Base-by-base conservation (phyloP, 2,329 filamentous ascomycete species). In the Neofusicoccum kwambonambiense region DNA sequence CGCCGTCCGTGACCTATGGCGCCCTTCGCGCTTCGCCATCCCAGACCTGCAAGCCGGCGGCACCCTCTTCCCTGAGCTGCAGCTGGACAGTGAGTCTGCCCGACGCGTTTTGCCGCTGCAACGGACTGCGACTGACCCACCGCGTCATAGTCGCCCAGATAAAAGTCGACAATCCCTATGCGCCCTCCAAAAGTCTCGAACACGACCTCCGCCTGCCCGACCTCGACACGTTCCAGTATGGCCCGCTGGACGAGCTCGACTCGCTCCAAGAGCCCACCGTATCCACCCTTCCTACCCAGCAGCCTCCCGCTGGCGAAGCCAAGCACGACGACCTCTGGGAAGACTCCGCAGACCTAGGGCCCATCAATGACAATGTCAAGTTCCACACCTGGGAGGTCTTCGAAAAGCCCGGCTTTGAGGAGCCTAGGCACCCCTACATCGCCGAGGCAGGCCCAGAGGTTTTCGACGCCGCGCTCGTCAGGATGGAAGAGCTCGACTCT, bases 361-460 rank as follows among this genome's bases (percentile, higher is more conserved):
- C 71, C 0, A 71, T 68, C 3, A 71, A 75, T 5, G 71, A 78
- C 17, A 64, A 73, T 27, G 63, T 73, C 1, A 62, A 66, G 44
- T 86, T 87, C 70, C 84, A 83, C 66, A 89, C 88, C 0, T 95
- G 91, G 91, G 88, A 92, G 68, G 78, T 76, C 1, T 93, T 93
- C 70, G 77, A 82, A 1, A 57, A 51, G 64, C 69, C 77, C 0
- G 73, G 79, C n/a, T 72, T 79, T 4, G 72, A 79, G 4, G 76
- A 79, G 9, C 68, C 74, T 1, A 70, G 67, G 45, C 83, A 86
- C 1, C 75, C 83, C 1, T 89, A 90, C 67, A 77, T 93, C 12
- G 89, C 87, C 2, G 91, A 95, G 76, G 86, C 88, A 34, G 89
- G 89, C 0, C 80, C 89, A 1, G 75, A 75, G 9, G 82, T 85